phyloP scores from a whole-genome alignment of 2,329 filamentous ascomycete genomes.

The Tolypocladium paradoxum region DNA sequence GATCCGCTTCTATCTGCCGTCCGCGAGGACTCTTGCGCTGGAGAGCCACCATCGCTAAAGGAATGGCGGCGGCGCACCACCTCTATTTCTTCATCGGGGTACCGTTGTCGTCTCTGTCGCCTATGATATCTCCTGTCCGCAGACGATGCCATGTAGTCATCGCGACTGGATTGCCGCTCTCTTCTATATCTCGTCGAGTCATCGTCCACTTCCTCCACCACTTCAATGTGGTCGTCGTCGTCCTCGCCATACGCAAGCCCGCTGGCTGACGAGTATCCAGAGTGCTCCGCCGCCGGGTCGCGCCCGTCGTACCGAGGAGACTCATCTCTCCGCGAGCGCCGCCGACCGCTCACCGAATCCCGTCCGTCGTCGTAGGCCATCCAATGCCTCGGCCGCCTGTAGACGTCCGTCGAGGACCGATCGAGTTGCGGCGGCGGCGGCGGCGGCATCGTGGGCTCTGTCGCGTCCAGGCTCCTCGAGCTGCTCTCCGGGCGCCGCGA shows the following conservation, averaged over 20 bases:
- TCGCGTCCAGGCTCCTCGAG: constrained; percentile 16
- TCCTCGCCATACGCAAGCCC: neutral
- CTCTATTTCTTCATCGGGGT: constrained; percentile 14
- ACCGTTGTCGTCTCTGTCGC: constrained; percentile 10
- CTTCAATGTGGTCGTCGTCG: constrained; percentile 11
- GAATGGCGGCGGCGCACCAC: constrained; percentile 11
- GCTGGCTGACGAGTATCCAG: constrained; percentile 2
- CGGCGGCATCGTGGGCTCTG: constrained; percentile 17
- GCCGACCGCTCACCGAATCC: neutral
- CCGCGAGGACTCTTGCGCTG: constrained; percentile 14
- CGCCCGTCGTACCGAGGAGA: constrained; percentile 5
- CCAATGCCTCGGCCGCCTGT: constrained; percentile 17
- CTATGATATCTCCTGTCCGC: constrained; percentile 12
- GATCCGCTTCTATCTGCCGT: constrained; percentile 18
- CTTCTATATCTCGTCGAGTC: constrained; percentile 6
- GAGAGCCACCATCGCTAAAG: constrained; percentile 17
- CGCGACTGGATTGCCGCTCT: constrained; percentile 12
- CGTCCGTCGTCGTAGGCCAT: constrained; percentile 13
- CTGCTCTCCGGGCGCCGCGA: constrained; percentile 12
- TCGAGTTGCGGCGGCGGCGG: constrained; percentile 15
- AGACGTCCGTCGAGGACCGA: constrained; percentile 18
- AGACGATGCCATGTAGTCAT: constrained; percentile 15
- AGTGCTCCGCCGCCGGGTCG: neutral
- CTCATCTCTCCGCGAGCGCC: constrained; percentile 8
- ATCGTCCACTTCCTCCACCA: constrained; percentile 14